A percentile compares a stretch with the other conserved stretches of the same genome.
Evolutionary conservation across 1,284 basidiomycete genomes (phyloP).

Genomic region (Leccinum variabile): DNA sequence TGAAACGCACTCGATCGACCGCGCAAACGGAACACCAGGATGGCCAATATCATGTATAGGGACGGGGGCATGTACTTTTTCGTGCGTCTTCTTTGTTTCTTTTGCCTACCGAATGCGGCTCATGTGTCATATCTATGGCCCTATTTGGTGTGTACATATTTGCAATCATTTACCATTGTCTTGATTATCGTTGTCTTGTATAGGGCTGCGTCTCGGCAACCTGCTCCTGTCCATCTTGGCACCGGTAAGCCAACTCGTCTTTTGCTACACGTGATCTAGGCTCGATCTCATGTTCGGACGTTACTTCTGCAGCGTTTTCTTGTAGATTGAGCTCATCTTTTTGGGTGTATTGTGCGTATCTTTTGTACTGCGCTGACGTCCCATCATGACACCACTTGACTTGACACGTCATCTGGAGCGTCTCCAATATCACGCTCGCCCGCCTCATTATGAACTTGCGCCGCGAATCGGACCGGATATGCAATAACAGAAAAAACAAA

Average conservation of each 20-base stretch:
- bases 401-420: too few relatives aligned
- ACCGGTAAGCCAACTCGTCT: slow-evolving; percentile 28
- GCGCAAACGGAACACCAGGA: slow-evolving; percentile 20
- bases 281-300: background rate
- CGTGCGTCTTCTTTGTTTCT: slow-evolving; percentile 28
- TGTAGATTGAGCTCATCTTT: slow-evolving; percentile 30
- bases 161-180: background rate
- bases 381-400: background rate
- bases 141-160: slow-evolving; percentile 27
- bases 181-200: background rate
- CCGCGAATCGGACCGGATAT: too few relatives aligned
- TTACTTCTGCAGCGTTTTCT: background rate
- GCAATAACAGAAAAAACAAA: too few relatives aligned
- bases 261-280: too few relatives aligned
- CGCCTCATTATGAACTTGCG: background rate
- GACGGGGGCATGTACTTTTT: slow-evolving; percentile 42
- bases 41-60: slow-evolving; percentile 19
- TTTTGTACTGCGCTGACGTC: background rate
- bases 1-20: slow-evolving; percentile 40
- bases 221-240: slow-evolving; percentile 27
- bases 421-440: background rate
- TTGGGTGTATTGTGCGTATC: slow-evolving; percentile 33
- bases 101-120: slow-evolving; percentile 6
- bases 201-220: slow-evolving; percentile 35
- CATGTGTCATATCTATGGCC: slow-evolving; percentile 11